Evolutionary conservation across 2,329 filamentous ascomycete species (phyloP), one percentile per base, ranked within the genome.

Genomic region (Fusarium fracticaudum): DNA sequence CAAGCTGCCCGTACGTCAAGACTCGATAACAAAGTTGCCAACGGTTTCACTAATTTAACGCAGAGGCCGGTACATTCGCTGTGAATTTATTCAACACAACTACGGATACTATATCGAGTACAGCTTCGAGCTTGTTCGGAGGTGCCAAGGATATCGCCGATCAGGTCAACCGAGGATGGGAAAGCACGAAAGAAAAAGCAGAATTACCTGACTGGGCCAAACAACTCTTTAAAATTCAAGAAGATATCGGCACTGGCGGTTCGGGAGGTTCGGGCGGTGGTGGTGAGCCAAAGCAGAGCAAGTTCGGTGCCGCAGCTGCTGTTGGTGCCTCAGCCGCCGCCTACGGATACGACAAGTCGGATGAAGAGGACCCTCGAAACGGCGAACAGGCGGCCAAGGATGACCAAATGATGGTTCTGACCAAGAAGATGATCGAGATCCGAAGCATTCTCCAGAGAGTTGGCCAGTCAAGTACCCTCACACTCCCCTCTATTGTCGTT

Each of bases 351-450:
- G 91, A 94, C 29, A 87, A 92, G 65, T 89, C 91, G 5, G 84
- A 86, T 44, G 90, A 93, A 41, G 90, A 96, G 41, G 90, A 92
- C 72, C 83, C 87, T 9, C 87, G 91, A 63, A 85, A 87, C 14
- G 86, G 85, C 26, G 90, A 92, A 64, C 91, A 93, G 79, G 87
- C 89, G 55, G 94, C 94, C 24, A 91, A 91, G 78, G 96, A 99
- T 79, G 96, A 99, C 81, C 96, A 99, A 83, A 99, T 99, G 96
- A 99, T 99, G 96, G 88, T 98, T 76, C 86, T 99, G 79, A 99
- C 97, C 5, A 96, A 96, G 85, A 98, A 98, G 85, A 99, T 99
- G 96, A 99, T 99, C 79, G 96, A 99, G 85, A 98, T 99, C 65
- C 89, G 97, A 76, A 95, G 92, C 76, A 94, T 99, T 64, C 87